phyloP scores from a whole-genome alignment of 108 stramenopile genomes.

The Cyclotella kingstonii region DNA sequence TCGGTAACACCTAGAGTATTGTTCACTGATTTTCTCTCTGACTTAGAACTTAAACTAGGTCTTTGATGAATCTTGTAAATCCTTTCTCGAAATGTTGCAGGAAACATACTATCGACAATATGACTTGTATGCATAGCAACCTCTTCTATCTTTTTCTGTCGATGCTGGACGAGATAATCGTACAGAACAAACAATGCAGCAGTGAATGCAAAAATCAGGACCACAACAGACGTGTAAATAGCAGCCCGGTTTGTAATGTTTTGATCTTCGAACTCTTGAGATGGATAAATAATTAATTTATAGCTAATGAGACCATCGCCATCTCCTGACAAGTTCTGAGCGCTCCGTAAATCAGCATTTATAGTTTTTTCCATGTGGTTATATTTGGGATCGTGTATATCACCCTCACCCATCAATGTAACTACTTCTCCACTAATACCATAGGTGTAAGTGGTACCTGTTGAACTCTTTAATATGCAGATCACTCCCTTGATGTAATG shows the following conservation, averaged over 20 bases:
- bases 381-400: conserved; percentile 46
- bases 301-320: conserved; percentile 45
- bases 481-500: conserved; percentile 46
- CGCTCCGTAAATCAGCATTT: conserved; percentile 21
- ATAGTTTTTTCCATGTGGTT: conserved; percentile 9
- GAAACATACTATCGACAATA: conserved; percentile 63
- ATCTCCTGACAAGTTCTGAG: conserved; percentile 12
- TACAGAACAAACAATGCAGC: conserved; percentile 51
- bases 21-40: too few species aligned
- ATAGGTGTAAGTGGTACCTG: conserved; percentile 48
- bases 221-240: conserved; percentile 32
- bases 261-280: conserved; percentile 43
- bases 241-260: conserved; percentile 44
- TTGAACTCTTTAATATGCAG: conserved; percentile 43
- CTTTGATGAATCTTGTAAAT: conserved; percentile 45
- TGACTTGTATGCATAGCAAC: conserved; percentile 31
- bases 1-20: too few species aligned
- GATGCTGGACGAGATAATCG: conserved; percentile 56
- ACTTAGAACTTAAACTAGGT: too few species aligned
- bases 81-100: conserved; percentile 51
- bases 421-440: conserved; percentile 39
- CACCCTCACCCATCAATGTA: conserved; percentile 48
- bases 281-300: conserved; percentile 59
- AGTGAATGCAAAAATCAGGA: conserved; percentile 55
- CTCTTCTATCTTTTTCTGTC: conserved; percentile 31